Percentiles rank a stretch among this genome's conserved stretches.
Evolutionary conservation across 75 land plant species (phyloP).

Genomic region (Cryptomeria japonica): DNA sequence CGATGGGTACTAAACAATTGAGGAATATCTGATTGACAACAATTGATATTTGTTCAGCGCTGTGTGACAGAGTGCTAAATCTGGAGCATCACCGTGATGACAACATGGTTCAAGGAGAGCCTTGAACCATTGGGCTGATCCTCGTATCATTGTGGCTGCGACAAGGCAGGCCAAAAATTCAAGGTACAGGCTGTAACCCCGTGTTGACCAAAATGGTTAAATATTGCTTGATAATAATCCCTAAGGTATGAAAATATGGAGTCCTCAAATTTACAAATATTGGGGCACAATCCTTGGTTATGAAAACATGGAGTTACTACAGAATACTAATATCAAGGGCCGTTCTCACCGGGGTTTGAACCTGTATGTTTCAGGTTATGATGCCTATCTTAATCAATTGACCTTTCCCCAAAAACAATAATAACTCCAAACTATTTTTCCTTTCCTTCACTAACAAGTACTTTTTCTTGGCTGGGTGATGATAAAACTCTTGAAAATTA

Average conservation of each 20-base stretch:
- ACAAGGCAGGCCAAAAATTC: too few species aligned
- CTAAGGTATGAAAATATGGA: background rate
- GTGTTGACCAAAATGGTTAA: too few species aligned
- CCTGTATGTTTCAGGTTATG: background rate
- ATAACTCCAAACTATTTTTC: background rate
- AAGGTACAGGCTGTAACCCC: too few species aligned
- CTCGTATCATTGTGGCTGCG: too few species aligned
- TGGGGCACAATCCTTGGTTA: too few species aligned
- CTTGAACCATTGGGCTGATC: too few species aligned
- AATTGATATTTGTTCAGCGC: background rate
- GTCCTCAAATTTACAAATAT: background rate
- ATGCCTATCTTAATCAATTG: background rate
- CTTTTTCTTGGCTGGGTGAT: background rate
- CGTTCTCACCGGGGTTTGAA: background rate
- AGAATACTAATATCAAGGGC: background rate
- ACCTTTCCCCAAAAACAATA: background rate
- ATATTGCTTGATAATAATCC: too few species aligned
- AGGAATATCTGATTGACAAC: background rate
- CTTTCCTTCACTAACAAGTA: background rate
- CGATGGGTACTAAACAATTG: background rate
- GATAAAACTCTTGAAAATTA: too few species aligned
- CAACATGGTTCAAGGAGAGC: too few species aligned
- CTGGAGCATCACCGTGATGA: too few species aligned
- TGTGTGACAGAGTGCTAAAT: too few species aligned
- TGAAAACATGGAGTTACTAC: background rate